These are phyloP conservation scores for Xanthoconium stramineum DNA, from an alignment of 768 basidiomycete genomes.

Conservation along the genomic window DNA sequence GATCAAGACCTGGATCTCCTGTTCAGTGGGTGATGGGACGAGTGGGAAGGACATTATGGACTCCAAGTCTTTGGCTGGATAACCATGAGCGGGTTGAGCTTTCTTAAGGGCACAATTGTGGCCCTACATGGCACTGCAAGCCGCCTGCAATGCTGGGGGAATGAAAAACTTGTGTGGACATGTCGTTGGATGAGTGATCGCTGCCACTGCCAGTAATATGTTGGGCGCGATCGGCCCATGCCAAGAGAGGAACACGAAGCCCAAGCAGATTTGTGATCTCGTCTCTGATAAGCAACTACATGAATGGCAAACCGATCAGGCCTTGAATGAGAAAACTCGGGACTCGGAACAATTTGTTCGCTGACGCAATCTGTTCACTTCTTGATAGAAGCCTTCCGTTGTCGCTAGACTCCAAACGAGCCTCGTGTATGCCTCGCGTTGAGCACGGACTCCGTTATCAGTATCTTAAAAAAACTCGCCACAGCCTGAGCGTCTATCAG, in stretches of 20 bases:
- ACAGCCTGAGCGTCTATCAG: background rate
- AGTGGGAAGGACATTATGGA: constrained; percentile 11
- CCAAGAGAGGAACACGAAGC: background rate
- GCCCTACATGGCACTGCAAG: background rate
- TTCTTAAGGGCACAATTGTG: background rate
- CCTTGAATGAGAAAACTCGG: no score
- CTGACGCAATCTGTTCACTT: no score
- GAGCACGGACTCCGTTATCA: background rate
- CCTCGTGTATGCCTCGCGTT: constrained; percentile 6
- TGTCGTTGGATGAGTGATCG: background rate
- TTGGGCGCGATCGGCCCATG: background rate
- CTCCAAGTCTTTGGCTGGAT: background rate
- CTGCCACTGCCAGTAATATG: background rate
- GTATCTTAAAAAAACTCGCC: background rate
- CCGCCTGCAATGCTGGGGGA: background rate
- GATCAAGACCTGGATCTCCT: constrained; percentile 1
- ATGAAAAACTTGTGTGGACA: constrained; percentile 1
- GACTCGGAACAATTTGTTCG: no score
- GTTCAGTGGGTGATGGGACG: background rate
- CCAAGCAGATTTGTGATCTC: background rate
- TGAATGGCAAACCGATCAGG: no score
- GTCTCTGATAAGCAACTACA: background rate
- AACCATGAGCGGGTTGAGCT: background rate
- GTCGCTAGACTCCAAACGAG: background rate
- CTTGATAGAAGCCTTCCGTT: constrained; percentile 14